phyloP scores from a whole-genome alignment of 768 basidiomycete genomes.

The Kwoniella sp. region DNA sequence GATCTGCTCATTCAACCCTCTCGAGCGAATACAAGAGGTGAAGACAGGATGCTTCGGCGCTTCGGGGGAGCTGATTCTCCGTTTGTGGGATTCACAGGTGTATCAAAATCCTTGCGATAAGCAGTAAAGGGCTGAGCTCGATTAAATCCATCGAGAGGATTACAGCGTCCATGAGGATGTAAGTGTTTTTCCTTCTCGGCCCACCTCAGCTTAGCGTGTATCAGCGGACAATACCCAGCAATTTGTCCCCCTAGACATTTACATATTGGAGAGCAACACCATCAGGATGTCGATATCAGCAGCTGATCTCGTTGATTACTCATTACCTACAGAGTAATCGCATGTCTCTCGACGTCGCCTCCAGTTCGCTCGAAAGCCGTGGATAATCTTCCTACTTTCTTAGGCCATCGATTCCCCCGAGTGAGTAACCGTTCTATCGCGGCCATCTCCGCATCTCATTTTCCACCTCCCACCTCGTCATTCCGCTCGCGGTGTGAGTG shows the following conservation, averaged over 20 bases:
- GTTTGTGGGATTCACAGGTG: neutral
- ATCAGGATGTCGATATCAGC: too few relatives aligned
- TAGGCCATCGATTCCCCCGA: slow-evolving; percentile 77
- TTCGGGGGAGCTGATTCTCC: neutral
- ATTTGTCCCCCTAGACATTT: too few relatives aligned
- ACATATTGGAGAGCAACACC: too few relatives aligned
- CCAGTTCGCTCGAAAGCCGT: slow-evolving; percentile 59
- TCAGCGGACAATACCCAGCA: too few relatives aligned
- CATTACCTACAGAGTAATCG: slow-evolving; percentile 62
- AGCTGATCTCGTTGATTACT: neutral
- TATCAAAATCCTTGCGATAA: slow-evolving; percentile 60
- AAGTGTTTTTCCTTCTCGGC: slow-evolving; percentile 48
- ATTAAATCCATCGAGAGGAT: slow-evolving; percentile 84
- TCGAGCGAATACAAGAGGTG: too few relatives aligned
- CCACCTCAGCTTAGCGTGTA: too few relatives aligned
- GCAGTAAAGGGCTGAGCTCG: slow-evolving; percentile 65
- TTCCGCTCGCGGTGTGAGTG: too few relatives aligned
- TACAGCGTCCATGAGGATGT: slow-evolving; percentile 82
- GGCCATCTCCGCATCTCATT: neutral
- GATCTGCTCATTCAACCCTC: too few relatives aligned
- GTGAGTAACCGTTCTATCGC: slow-evolving; percentile 58
- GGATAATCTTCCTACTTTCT: slow-evolving; percentile 63
- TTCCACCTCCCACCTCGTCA: too few relatives aligned
- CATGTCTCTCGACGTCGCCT: slow-evolving; percentile 64
- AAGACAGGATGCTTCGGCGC: too few relatives aligned